These are phyloP conservation scores for Centrapalus pauciflorus DNA, from an alignment of 129 eudicot genomes.

Conservation along the genomic window DNA sequence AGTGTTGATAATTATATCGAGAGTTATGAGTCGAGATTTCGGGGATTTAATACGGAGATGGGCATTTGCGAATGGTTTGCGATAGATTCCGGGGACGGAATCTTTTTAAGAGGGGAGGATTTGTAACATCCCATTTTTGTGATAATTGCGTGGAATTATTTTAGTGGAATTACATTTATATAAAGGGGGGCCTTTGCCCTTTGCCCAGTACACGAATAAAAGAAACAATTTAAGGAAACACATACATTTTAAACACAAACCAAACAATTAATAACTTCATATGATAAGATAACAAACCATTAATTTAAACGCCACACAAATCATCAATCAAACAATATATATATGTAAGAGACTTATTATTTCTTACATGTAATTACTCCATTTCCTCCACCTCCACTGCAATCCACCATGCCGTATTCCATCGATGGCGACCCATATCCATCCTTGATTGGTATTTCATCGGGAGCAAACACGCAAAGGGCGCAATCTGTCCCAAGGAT, in stretches of 20 bases:
- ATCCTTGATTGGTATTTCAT: background rate
- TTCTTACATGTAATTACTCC: constrained; percentile 53
- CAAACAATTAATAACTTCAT: too few species aligned
- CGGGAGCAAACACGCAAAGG: constrained; percentile 31
- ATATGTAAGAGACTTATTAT: constrained; percentile 19
- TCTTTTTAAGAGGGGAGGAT: too few species aligned
- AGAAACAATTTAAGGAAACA: background rate
- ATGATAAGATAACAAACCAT: too few species aligned
- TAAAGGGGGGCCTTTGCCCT: background rate
- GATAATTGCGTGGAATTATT: too few species aligned
- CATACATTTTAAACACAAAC: too few species aligned
- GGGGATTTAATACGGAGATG: too few species aligned
- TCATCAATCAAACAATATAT: background rate
- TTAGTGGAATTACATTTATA: background rate
- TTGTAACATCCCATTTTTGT: too few species aligned
- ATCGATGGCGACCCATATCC: constrained; percentile 15
- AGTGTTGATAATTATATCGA: too few species aligned
- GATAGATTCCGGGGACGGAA: too few species aligned
- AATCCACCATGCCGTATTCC: constrained; percentile 38
- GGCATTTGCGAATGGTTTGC: too few species aligned
- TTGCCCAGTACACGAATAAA: background rate
- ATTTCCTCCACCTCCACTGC: constrained; percentile 46
- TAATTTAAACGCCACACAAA: background rate
- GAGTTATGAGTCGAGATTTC: too few species aligned
- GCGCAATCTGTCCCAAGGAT: constrained; percentile 44